phyloP scores from a whole-genome alignment of 2,329 filamentous ascomycete species.

The Hirsutella minnesotensis region DNA sequence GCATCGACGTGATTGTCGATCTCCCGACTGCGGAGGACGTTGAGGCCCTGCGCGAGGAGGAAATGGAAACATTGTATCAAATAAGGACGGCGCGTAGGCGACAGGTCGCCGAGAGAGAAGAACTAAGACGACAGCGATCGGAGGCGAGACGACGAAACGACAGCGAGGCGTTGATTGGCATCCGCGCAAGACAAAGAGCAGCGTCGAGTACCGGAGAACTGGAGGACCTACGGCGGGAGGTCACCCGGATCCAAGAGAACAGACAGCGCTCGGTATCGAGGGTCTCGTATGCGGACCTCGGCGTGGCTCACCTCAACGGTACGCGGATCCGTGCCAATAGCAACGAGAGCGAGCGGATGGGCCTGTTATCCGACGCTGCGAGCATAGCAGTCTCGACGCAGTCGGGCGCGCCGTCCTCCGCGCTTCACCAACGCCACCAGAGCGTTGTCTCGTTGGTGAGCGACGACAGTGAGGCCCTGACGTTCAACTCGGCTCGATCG shows the following conservation, averaged over 20 bases:
- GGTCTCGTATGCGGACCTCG: constrained; percentile 66
- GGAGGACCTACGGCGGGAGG: constrained; percentile 44
- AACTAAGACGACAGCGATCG: constrained; percentile 54
- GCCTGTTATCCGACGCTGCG: constrained; percentile 60
- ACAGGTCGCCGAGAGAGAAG: constrained; percentile 67
- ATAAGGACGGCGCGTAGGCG: constrained; percentile 68
- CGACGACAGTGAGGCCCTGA: constrained; percentile 33
- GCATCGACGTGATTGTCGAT: constrained; percentile 84
- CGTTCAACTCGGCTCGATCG: constrained; percentile 18
- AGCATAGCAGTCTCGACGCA: constrained; percentile 37
- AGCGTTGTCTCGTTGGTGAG: constrained; percentile 46
- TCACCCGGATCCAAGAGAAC: constrained; percentile 43
- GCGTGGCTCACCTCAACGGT: constrained; percentile 66
- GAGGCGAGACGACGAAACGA: constrained; percentile 67
- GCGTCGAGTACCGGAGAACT: constrained; percentile 39
- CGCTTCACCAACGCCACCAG: constrained; percentile 29
- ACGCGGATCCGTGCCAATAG: constrained; percentile 64
- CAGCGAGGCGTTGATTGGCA: constrained; percentile 50
- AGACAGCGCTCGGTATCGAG: constrained; percentile 59
- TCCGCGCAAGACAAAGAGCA: constrained; percentile 45
- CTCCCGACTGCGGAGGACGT: constrained; percentile 71
- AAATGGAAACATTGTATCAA: constrained; percentile 90
- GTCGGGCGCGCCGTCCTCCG: constrained; percentile 18
- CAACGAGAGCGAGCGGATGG: constrained; percentile 58
- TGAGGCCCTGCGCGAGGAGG: constrained; percentile 66